Conservation (phyloP, 441 rosid species). For the Flueggea neowawraea region DNA sequence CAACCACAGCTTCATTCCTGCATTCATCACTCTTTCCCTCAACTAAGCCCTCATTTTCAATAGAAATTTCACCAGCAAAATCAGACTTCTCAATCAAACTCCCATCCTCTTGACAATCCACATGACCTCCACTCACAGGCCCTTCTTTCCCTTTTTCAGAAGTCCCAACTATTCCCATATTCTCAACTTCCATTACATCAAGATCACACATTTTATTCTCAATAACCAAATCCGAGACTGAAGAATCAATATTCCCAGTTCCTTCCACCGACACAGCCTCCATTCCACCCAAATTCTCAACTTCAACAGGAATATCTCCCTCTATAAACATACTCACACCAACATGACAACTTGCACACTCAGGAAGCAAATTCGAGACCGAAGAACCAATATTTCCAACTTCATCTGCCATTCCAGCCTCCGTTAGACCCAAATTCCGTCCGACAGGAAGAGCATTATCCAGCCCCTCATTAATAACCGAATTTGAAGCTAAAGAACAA, state of each 20-base stretch:
- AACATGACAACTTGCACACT: neutral
- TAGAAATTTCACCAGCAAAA: conserved; percentile 5
- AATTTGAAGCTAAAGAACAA: too few relatives aligned
- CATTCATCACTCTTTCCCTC: neutral
- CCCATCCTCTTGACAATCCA: conserved; percentile 7
- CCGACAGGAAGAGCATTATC: too few relatives aligned
- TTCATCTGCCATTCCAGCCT: neutral
- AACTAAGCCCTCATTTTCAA: conserved; percentile 7
- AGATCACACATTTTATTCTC: too few relatives aligned
- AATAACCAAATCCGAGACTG: too few relatives aligned
- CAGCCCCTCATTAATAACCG: too few relatives aligned
- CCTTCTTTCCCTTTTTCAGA: conserved; percentile 3
- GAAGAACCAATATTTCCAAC: conserved; percentile 6
- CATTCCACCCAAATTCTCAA: conserved; percentile 2
- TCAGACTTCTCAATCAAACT: conserved; percentile 8
- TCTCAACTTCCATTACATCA: too few relatives aligned
- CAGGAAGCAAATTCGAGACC: neutral
- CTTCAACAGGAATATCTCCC: conserved; percentile 4
- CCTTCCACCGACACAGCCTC: too few relatives aligned
- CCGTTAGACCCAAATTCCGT: too few relatives aligned
- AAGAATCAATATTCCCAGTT: too few relatives aligned
- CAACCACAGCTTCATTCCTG: neutral
- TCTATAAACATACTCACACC: neutral
- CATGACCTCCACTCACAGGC: conserved; percentile 1
- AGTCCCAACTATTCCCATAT: neutral